phyloP scores from a whole-genome alignment of 2,329 filamentous ascomycete genomes.

The Diplodia seriata region DNA sequence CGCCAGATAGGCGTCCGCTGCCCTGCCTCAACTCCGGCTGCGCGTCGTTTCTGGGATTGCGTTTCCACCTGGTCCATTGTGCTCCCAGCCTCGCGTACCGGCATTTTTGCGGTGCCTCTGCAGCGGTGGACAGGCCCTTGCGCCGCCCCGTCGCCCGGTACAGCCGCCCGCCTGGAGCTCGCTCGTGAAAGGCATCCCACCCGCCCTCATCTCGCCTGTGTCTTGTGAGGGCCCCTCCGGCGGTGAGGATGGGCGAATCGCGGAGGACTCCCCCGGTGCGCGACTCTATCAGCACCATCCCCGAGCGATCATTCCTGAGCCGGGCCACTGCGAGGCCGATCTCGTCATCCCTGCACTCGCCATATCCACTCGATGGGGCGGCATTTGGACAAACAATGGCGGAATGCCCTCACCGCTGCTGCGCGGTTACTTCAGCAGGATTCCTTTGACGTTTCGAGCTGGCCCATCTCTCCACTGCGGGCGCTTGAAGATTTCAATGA shows the following conservation, averaged over 20 bases:
- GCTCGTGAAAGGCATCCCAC: constrained; percentile 19
- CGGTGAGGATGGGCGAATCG: constrained; percentile 22
- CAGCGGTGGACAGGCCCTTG: constrained; percentile 11
- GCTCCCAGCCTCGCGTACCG: constrained; percentile 6
- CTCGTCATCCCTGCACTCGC: constrained; percentile 17
- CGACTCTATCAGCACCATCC: constrained; percentile 8
- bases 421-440: constrained; percentile 1
- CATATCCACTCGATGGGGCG: constrained; percentile 28
- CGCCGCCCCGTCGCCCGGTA: constrained; percentile 15
- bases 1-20: background rate
- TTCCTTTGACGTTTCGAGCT: constrained; percentile 10
- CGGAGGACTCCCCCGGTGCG: constrained; percentile 17
- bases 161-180: background rate
- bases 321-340: constrained; percentile 10
- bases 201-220: constrained; percentile 27
- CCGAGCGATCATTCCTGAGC: constrained; percentile 31
- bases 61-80: too few relatives aligned
- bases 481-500: background rate
- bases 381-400: constrained; percentile 10
- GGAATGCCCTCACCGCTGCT: constrained; percentile 25
- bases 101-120: constrained; percentile 22
- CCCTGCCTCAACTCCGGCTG: background rate
- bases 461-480: constrained; percentile 4
- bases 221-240: constrained; percentile 5
- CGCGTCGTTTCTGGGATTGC: background rate